These are phyloP conservation scores for Juglanconis oblonga DNA, from an alignment of 2,329 filamentous ascomycete genomes.

Conservation along the genomic window DNA sequence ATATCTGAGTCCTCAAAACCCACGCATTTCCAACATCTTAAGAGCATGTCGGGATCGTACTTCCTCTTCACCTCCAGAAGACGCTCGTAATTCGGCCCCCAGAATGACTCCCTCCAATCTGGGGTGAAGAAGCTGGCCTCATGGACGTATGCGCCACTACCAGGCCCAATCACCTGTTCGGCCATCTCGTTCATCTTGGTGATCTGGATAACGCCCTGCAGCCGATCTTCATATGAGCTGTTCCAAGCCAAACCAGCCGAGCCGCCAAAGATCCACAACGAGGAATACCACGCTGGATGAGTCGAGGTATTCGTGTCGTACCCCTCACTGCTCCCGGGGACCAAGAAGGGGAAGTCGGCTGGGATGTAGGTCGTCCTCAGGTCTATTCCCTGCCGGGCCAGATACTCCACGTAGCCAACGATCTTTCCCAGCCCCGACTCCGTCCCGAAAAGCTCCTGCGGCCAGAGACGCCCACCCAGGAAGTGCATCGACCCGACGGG, in stretches of 20 bases:
- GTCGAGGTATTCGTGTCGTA: conserved; percentile 2
- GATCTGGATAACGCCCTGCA: neutral
- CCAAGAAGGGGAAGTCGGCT: conserved; percentile 1
- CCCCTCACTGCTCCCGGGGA: neutral
- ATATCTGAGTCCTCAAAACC: neutral
- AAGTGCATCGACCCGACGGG: neutral
- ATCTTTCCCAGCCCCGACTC: neutral
- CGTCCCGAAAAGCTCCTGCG: neutral
- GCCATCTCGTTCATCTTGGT: neutral
- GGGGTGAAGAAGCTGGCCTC: neutral
- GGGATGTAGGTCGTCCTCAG: neutral
- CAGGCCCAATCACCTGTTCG: neutral
- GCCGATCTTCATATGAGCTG: neutral
- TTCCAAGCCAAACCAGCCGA: neutral
- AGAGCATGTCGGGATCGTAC: neutral
- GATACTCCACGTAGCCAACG: neutral
- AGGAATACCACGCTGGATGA: neutral
- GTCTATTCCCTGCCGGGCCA: neutral
- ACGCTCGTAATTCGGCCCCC: neutral
- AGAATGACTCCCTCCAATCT: neutral
- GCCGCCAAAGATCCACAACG: conserved; percentile 1
- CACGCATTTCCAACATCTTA: conserved; percentile 4
- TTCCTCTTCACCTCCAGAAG: neutral
- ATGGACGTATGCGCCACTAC: neutral
- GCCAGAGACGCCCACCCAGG: conserved; percentile 1